phyloP scores from a whole-genome alignment of 768 basidiomycete genomes.

The Auriscalpium vulgare region DNA sequence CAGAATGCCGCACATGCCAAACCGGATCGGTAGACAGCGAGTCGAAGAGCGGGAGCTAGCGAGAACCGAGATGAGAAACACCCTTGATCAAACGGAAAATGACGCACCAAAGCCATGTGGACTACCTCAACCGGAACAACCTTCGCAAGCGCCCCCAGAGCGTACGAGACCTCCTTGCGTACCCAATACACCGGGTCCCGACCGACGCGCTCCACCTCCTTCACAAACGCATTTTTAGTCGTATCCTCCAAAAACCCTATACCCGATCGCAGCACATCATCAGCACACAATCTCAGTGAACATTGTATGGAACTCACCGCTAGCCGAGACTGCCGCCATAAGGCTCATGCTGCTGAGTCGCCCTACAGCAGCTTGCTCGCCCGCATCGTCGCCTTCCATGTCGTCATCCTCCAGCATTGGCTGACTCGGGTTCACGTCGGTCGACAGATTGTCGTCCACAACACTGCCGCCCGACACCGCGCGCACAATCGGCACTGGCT shows the following conservation, averaged over 20 bases:
- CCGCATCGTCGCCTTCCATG: slow-evolving; percentile 24
- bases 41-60: slow-evolving; percentile 76
- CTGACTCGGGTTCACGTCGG: background rate
- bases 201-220: slow-evolving; percentile 63
- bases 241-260: slow-evolving; percentile 49
- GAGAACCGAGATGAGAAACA: background rate
- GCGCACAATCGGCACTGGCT: background rate
- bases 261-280: too few relatives aligned
- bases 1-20: slow-evolving; percentile 84
- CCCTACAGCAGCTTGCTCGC: slow-evolving; percentile 76
- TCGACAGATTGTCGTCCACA: background rate
- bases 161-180: slow-evolving; percentile 78
- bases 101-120: slow-evolving; percentile 48
- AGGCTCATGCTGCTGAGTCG: slow-evolving; percentile 89
- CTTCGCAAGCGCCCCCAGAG: slow-evolving; percentile 83
- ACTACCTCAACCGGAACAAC: slow-evolving; percentile 74
- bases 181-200: slow-evolving; percentile 70
- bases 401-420: slow-evolving; percentile 1
- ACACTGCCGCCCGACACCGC: background rate
- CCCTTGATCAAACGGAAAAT: slow-evolving; percentile 1
- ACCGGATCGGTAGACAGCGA: slow-evolving; percentile 55
- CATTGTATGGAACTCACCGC: slow-evolving; percentile 38
- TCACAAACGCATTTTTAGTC: slow-evolving; percentile 56
- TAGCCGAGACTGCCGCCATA: slow-evolving; percentile 80
- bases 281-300: too few relatives aligned